Evolutionary conservation across 179 eudicot species (phyloP).

Genomic region (Camellia oleifera): DNA sequence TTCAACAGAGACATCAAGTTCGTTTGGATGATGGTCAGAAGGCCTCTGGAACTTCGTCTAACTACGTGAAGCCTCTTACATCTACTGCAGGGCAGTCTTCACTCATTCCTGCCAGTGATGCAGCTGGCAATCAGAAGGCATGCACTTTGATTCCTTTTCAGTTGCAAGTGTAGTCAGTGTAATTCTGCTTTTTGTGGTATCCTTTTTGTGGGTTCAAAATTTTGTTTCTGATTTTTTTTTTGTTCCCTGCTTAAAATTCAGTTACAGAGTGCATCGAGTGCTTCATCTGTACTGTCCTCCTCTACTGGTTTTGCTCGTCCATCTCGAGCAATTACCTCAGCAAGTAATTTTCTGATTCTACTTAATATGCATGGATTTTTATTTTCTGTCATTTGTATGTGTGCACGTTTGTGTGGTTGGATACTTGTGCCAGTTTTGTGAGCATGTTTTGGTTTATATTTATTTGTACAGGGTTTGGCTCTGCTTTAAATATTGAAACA

Average conservation of each 20-base stretch:
- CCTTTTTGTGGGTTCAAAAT: neutral
- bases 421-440: neutral
- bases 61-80: conserved; percentile 50
- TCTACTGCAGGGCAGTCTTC: conserved; percentile 47
- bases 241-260: conserved; percentile 22
- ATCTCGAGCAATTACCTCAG: conserved; percentile 60
- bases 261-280: conserved; percentile 54
- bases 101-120: conserved; percentile 39
- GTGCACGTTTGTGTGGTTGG: neutral
- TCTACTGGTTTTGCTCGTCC: conserved; percentile 67
- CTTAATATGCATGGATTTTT: neutral
- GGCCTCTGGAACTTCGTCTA: conserved; percentile 39
- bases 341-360: conserved; percentile 45
- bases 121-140: conserved; percentile 55
- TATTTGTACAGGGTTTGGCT: conserved; percentile 80
- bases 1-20: conserved; percentile 47
- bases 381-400: neutral
- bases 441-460: neutral
- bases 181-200: neutral
- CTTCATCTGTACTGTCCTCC: conserved; percentile 49
- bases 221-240: conserved; percentile 1
- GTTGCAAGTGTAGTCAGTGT: neutral
- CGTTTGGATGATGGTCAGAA: conserved; percentile 58
- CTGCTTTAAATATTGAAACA: conserved; percentile 91
- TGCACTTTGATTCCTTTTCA: neutral